phyloP scores from a whole-genome alignment of 2,329 filamentous ascomycete species.

The Trichophyton mentagrophytes region DNA sequence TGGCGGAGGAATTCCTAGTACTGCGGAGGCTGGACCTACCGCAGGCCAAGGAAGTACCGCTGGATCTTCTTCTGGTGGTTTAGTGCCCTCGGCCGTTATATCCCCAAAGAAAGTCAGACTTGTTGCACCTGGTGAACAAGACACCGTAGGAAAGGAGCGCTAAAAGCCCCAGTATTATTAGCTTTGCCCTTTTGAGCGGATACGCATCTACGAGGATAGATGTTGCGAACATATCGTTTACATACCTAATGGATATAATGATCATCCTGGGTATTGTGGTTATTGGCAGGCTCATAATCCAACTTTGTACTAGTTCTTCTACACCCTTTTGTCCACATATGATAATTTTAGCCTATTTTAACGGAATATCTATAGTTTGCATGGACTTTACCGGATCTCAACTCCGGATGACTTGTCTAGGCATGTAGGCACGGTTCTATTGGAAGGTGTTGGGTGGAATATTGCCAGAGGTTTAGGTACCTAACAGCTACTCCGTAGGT shows the following conservation, averaged over 20 bases:
- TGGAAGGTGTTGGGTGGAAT: too few relatives aligned
- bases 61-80: conserved; percentile 13
- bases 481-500: too few relatives aligned
- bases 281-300: too few relatives aligned
- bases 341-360: too few relatives aligned
- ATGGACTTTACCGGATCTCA: too few relatives aligned
- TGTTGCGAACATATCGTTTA: background rate
- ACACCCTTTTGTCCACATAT: too few relatives aligned
- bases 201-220: background rate
- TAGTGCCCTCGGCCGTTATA: conserved; percentile 23
- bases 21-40: conserved; percentile 8
- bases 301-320: too few relatives aligned
- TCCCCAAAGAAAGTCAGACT: conserved; percentile 35
- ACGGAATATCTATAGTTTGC: too few relatives aligned
- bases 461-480: too few relatives aligned
- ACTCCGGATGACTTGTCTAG: background rate
- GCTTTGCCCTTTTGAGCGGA: background rate
- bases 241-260: background rate
- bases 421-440: too few relatives aligned
- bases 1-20: conserved; percentile 16
- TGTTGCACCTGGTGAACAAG: conserved; percentile 33
- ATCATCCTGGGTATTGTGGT: too few relatives aligned
- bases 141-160: background rate
- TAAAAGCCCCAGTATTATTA: background rate
- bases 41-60: conserved; percentile 11